These are phyloP conservation scores for Orbilia brochopaga DNA, from an alignment of 2,329 filamentous ascomycete species.

Conservation along the genomic window DNA sequence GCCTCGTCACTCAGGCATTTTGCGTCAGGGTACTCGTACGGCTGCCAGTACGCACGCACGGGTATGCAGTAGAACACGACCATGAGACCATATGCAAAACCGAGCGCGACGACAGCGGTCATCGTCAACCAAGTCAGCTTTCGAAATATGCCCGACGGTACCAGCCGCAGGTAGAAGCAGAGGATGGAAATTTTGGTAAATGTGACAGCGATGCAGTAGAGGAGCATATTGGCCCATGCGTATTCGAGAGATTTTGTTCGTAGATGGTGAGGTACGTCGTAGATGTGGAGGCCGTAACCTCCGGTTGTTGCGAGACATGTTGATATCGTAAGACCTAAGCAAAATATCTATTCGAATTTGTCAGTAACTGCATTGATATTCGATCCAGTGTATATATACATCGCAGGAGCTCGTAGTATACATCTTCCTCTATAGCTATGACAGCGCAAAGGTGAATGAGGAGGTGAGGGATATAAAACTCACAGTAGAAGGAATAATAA, in stretches of 20 bases:
- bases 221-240: constrained; percentile 48
- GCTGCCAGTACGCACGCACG: constrained; percentile 44
- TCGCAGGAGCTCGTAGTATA: no score
- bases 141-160: constrained; percentile 24
- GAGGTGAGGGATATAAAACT: constrained; percentile 14
- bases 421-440: not conserved
- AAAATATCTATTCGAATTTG: constrained; percentile 23
- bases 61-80: constrained; percentile 48
- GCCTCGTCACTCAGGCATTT: constrained; percentile 39
- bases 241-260: constrained; percentile 47
- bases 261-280: constrained; percentile 42
- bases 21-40: constrained; percentile 23
- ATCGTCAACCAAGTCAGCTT: constrained; percentile 34
- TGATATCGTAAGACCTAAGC: constrained; percentile 43
- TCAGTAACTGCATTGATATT: not conserved
- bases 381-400: no score
- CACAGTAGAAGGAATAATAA: constrained; percentile 44
- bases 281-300: constrained; percentile 49
- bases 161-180: constrained; percentile 41
- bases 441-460: not conserved
- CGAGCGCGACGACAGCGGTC: constrained; percentile 20
- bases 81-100: constrained; percentile 27
- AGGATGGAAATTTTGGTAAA: constrained; percentile 50
- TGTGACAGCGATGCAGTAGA: constrained; percentile 33
- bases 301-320: constrained; percentile 49